Base-by-base conservation (phyloP, 202 grass and related monocot species). In the Panicum virgatum region DNA sequence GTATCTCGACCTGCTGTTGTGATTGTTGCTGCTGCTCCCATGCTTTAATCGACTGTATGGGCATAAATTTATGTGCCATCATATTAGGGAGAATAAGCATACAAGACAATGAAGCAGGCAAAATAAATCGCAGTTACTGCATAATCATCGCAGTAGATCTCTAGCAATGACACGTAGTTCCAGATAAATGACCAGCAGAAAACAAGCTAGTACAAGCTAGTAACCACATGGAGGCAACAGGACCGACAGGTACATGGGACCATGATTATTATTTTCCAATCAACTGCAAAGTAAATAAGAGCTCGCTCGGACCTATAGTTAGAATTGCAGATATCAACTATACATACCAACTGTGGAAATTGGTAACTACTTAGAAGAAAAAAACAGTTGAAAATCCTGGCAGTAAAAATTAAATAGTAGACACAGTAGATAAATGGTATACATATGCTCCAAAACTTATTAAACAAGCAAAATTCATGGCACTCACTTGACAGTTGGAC, bases 21-120 rank as follows among this genome's bases (percentile, higher is more conserved):
- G 82, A 72, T 66, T 71, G 69, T 30, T 65, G 68, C 61, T 86
- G 83, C 60, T 82, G 86, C 39, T 94, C 89, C 66, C 56, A 83
- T 79, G 76, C 80, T 91, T 94, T 94, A 69, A 94, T 73, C 2
- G 72, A 77, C 84, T 94, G 84, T 69, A 73, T 75, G 69, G 11
- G 23, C 14, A 47, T 40, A 84, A 78, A 57, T 51, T 71, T 71
- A 65, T 39, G 69, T 44, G 48, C 5, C 36, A 12, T 54, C 27
- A 64, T 48, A 66, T 29, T 42, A 63, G 34, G 30, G 62, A 54
- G 36, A 32, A 86, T 66, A 81, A 30, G 61, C 62, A 26, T 44
- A 86, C 51, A 81, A 23, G 13, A 36, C 25, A 60, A 30, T 36
- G 58, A n/a, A 68, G 54, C 61, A 38, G 11, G 12, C 6, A 14